Conservation (phyloP, 768 basidiomycete genomes). For the Boletellus ananiceps region DNA sequence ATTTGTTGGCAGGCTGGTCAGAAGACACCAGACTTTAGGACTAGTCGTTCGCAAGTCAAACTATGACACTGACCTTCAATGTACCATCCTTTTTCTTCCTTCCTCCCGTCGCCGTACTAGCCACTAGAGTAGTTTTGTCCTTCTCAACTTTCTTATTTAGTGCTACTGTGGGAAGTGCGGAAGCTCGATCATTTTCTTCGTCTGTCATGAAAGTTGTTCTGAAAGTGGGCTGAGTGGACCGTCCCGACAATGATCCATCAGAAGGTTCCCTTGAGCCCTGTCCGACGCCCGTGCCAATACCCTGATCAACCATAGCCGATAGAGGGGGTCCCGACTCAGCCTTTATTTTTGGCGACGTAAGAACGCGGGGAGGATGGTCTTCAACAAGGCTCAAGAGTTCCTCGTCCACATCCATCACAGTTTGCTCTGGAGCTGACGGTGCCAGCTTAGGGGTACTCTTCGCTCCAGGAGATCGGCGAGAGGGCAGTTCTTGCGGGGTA, state of each 20-base stretch:
- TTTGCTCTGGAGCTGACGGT: conserved; percentile 15
- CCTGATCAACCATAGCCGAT: not conserved
- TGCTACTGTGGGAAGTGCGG: conserved; percentile 52
- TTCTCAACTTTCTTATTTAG: conserved; percentile 26
- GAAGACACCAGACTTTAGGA: not conserved
- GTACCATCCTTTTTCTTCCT: conserved; percentile 34
- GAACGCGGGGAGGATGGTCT: conserved; percentile 31
- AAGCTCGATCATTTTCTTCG: conserved; percentile 40
- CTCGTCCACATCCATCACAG: conserved; percentile 47
- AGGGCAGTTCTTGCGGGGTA: conserved; percentile 4
- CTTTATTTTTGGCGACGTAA: not conserved
- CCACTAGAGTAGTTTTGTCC: conserved; percentile 10
- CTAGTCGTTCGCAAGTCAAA: not conserved
- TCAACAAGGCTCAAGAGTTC: conserved; percentile 70
- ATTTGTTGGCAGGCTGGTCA: conserved; percentile 21
- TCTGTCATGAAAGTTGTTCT: conserved; percentile 10
- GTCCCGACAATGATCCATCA: conserved; percentile 1
- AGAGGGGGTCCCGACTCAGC: not conserved
- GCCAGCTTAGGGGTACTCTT: conserved; percentile 2
- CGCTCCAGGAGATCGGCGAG: conserved; percentile 9
- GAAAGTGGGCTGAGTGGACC: conserved; percentile 4
- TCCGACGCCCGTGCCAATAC: not conserved
- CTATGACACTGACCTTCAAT: conserved; percentile 16
- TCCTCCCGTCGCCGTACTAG: conserved; percentile 21
- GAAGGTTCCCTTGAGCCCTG: not conserved